A percentile compares a stretch with the other conserved stretches of the same genome.
These are phyloP conservation scores for Globisporangium nunn DNA, from an alignment of 352 stramenopile genomes.

Conservation along the genomic window DNA sequence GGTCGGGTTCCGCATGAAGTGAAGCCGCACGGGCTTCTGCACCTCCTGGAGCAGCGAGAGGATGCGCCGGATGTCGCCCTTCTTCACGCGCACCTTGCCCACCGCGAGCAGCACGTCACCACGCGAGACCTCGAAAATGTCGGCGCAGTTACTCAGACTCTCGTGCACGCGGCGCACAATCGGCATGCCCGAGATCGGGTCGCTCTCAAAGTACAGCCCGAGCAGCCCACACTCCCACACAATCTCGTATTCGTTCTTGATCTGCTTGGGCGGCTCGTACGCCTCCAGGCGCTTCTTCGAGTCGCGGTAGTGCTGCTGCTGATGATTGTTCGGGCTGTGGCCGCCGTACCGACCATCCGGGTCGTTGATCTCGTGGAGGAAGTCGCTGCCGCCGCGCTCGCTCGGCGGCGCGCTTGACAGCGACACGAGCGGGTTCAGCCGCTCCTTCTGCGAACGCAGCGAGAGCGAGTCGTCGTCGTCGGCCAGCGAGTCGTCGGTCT, in stretches of 20 bases:
- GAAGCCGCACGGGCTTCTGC: constrained; percentile 69
- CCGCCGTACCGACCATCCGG: constrained; percentile 35
- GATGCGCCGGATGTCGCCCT: constrained; percentile 76
- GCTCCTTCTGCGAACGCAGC: constrained; percentile 21
- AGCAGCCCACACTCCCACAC: constrained; percentile 83
- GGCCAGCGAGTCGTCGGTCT: constrained; percentile 43
- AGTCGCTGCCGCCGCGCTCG: constrained; percentile 39
- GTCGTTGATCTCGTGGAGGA: constrained; percentile 36
- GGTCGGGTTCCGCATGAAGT: constrained; percentile 69
- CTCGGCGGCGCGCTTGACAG: constrained; percentile 48
- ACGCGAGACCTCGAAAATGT: constrained; percentile 79
- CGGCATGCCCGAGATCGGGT: constrained; percentile 71
- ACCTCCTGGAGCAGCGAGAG: constrained; percentile 74
- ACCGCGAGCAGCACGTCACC: constrained; percentile 76
- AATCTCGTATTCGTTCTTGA: constrained; percentile 81
- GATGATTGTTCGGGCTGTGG: constrained; percentile 33
- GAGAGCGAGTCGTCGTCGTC: constrained; percentile 46
- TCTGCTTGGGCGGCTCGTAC: constrained; percentile 58
- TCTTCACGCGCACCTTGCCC: constrained; percentile 68
- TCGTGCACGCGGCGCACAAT: constrained; percentile 84
- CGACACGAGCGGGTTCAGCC: constrained; percentile 45
- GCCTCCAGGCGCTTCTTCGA: constrained; percentile 55
- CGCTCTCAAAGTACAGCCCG: constrained; percentile 81
- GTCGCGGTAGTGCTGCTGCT: constrained; percentile 31
- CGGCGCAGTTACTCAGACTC: constrained; percentile 79